phyloP scores from a whole-genome alignment of 495 filamentous ascomycete species.

The Daldinia childiae region DNA sequence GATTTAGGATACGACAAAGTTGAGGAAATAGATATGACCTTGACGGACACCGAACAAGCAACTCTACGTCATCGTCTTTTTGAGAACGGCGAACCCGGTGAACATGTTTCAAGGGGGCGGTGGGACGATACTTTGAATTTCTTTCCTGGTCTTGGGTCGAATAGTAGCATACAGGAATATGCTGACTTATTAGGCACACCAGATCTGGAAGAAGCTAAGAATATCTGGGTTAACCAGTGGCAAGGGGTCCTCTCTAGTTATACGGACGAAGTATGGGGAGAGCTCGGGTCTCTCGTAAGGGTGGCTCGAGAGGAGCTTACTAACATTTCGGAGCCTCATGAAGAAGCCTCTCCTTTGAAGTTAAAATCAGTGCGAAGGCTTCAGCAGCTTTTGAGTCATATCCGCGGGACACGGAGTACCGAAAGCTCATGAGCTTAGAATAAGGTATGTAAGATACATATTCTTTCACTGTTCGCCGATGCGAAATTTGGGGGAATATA shows the following conservation, averaged over 20 bases:
- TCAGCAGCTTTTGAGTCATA: slow-evolving; percentile 39
- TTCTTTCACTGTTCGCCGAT: background rate
- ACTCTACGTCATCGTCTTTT: slow-evolving; percentile 51
- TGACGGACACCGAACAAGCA: slow-evolving; percentile 39
- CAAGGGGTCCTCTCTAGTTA: slow-evolving; percentile 70
- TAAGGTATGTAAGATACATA: background rate
- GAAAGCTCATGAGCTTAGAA: background rate
- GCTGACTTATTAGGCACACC: slow-evolving; percentile 48
- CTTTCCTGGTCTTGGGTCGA: slow-evolving; percentile 48
- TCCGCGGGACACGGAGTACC: slow-evolving; percentile 16
- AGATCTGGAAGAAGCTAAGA: slow-evolving; percentile 52
- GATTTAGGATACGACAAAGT: slow-evolving; percentile 38
- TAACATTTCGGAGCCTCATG: slow-evolving; percentile 31
- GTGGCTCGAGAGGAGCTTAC: slow-evolving; percentile 69
- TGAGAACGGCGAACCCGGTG: slow-evolving; percentile 21
- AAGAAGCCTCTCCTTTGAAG: slow-evolving; percentile 18
- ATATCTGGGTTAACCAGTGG: slow-evolving; percentile 66
- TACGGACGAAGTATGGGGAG: slow-evolving; percentile 83
- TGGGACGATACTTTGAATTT: slow-evolving; percentile 58
- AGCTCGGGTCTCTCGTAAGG: slow-evolving; percentile 67
- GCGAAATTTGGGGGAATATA: background rate
- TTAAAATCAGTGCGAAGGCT: slow-evolving; percentile 39
- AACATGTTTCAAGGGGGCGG: slow-evolving; percentile 15
- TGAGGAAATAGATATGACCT: slow-evolving; percentile 32
- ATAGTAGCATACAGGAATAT: slow-evolving; percentile 13